Base-by-base conservation (phyloP, 768 basidiomycete genomes). In the Infundibulicybe gibba region DNA sequence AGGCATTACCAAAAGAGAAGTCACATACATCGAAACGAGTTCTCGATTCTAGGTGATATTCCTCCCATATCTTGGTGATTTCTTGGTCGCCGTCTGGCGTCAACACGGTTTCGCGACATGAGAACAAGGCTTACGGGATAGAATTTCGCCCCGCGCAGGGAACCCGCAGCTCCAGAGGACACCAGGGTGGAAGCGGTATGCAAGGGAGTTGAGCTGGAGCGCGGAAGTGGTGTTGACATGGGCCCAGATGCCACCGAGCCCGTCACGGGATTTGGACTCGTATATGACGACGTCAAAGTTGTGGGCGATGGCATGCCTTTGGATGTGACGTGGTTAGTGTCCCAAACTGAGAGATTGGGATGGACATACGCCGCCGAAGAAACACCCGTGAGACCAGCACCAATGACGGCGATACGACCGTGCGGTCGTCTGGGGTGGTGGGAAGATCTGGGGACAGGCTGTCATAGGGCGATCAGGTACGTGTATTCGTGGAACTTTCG, bases 201-300 rank as follows among this genome's bases (percentile, higher is more conserved):
- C 53, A 6, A 77, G 49, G 0, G 74, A 76, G 57, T 76, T 77
- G 37, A 79, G 63, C 53, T 79, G 78, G 0, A 79, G 63, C 5
- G 71, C 71, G 1, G 72, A 75, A 0, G 76, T 75, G n/a, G 58
- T 62, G 55, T 79, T 80, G 34, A 77, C 76, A 32, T 71, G 64
- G 0, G 74, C 61, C 77, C 77, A 79, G 25, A 79, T 75, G 0
- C 77, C 77, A 25, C 76, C 78, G n/a, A 70, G 45, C 13, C 51
- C 56, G 0, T 54, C 50, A 6, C 55, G 52, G 13, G 65, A 54
- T 15, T 48, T 50, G n/a, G 58, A 61, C 54, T 79, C 77, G 53
- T 67, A 77, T 2, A 79, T 67, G 19, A 74, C 70, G 10, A 79
- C 76, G 30, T 79, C 76, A 48, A 79, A 79, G 14, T 74, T 73